These are phyloP conservation scores for Saccharomyces mikatae DNA, from an alignment of 805 yeast genomes.

Conservation along the genomic window DNA sequence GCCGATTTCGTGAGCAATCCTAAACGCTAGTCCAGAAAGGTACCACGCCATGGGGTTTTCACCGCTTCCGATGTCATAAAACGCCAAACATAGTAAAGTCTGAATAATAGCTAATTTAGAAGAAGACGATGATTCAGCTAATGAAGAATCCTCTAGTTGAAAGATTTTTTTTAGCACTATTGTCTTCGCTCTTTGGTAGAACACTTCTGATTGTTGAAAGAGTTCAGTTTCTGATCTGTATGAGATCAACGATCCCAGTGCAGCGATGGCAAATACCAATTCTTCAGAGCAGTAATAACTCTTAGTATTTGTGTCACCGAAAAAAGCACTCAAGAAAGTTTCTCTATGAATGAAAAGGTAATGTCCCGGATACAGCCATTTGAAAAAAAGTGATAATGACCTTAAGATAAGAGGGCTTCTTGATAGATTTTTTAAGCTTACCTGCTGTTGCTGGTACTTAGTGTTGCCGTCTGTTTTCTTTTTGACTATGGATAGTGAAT, in stretches of 20 bases:
- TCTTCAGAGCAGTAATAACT: constrained; percentile 44
- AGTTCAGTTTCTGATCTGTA: constrained; percentile 26
- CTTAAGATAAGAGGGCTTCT: constrained; percentile 19
- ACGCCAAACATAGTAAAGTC: constrained; percentile 44
- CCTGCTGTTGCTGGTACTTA: constrained; percentile 7
- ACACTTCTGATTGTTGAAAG: constrained; percentile 33
- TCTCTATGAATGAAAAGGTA: constrained; percentile 52
- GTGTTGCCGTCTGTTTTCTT: constrained; percentile 2
- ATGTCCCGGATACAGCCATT: constrained; percentile 55
- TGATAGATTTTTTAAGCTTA: constrained; percentile 15
- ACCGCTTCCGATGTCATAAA: constrained; percentile 51
- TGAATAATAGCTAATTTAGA: constrained; percentile 46
- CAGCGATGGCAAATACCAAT: constrained; percentile 44
- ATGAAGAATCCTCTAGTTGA: constrained; percentile 19
- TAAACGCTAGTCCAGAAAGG: constrained; percentile 47
- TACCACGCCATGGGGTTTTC: constrained; percentile 53
- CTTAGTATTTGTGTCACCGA: constrained; percentile 30
- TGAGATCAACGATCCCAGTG: constrained; percentile 45
- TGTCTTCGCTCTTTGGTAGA: constrained; percentile 39
- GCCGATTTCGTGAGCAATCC: constrained; percentile 55
- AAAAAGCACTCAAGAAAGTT: constrained; percentile 49
- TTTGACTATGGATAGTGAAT: constrained; percentile 20
- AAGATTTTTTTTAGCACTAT: constrained; percentile 34
- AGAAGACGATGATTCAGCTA: constrained; percentile 28
- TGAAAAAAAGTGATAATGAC: constrained; percentile 34